Base-by-base conservation (phyloP, 768 basidiomycete genomes). In the Kwoniella shandongensis region DNA sequence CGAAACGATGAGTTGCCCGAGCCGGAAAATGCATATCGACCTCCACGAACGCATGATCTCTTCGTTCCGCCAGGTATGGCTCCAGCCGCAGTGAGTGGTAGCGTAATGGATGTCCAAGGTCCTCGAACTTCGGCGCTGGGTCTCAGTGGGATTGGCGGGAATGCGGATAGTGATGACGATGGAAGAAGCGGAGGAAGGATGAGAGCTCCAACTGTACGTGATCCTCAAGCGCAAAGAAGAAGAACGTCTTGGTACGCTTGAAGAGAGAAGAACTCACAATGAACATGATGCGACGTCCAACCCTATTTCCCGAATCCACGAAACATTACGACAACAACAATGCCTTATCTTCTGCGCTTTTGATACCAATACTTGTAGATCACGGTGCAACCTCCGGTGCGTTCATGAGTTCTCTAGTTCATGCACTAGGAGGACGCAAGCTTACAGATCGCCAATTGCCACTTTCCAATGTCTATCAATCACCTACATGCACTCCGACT, bases 341-440 rank as follows among this genome's bases (percentile, higher is more conserved):
- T 23, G 13, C 11, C 10, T 26, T 23, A 8, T 42, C 40, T 8
- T 8, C 6, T 42, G 40, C 40, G 40, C 17, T 42, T 42, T 42
- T 42, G 17, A 42, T 23, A n/a, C n/a, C n/a, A n/a, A n/a, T n/a
- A 12, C n/a, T 25, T 11, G 23, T 42, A 73, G 71, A 73, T 73
- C 42, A 73, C 44, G 12, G 45, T 73, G n/a, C 71, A 73, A 49
- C 68, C 71, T 57, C 71, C 71, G 20, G 71, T 73, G 47, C 51
- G 71, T 73, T 44, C 32, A 51, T 44, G 30, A 27, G n/a, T 29
- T 27, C 15, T 27, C 58, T 6, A 32, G 32, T 13, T 6, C 32
- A 29, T 50, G 39, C 18, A 49, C 47, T 17, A 51, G 38, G 23
- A 39, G 48, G 30, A 22, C 39, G 12, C 35, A 56, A 56, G 46